Base-by-base conservation (phyloP, 768 basidiomycete species). In the Boletus subparvulus region DNA sequence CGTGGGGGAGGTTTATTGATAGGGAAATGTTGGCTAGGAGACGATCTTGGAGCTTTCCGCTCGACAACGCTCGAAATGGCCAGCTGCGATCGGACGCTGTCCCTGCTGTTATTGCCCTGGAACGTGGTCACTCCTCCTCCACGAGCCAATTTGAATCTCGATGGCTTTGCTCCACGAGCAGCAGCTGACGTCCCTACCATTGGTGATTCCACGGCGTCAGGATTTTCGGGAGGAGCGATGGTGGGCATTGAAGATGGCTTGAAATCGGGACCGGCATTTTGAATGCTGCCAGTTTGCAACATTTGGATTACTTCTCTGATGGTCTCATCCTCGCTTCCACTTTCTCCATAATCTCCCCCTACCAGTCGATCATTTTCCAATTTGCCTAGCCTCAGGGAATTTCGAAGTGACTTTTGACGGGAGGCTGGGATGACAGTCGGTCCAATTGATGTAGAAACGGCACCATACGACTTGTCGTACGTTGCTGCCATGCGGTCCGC, bases 301-400 rank as follows among this genome's bases (percentile, higher is more conserved):
- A 85, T 74, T 21, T 82, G 78, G 30, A 83, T 63, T 9, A 83
- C 69, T 58, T 84, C 83, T 64, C 79, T 80, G 56, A 78, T 66
- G 17, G 63, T 69, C 54, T 78, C 77, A 41, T 76, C 78, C 54
- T 86, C 85, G 47, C 80, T 83, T 33, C 71, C 83, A 51, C 83
- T 85, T 46, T 83, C 83, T 32, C 72, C 76, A 28, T 65, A 75
- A 52, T 76, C 77, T n/a, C 74, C 78, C 4, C 81, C 84, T 17
- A 83, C 73, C 10, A 88, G 74, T 17, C 70, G 76, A 37, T 75
- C 71, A 24, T 79, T 70, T 60, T 84, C 82, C 32, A 85, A 59
- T 64, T 80, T 85, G 10, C 86, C 85, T n/a, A 79, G 71, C 35
- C 78, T 77, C 49, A 88, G 75, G 2, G 83, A 78, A 47, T 72